A percentile compares a stretch with the other conserved stretches of the same genome.
Evolutionary conservation across 768 basidiomycete species (phyloP).

Genomic region (Omphalotus guepiniiformis): DNA sequence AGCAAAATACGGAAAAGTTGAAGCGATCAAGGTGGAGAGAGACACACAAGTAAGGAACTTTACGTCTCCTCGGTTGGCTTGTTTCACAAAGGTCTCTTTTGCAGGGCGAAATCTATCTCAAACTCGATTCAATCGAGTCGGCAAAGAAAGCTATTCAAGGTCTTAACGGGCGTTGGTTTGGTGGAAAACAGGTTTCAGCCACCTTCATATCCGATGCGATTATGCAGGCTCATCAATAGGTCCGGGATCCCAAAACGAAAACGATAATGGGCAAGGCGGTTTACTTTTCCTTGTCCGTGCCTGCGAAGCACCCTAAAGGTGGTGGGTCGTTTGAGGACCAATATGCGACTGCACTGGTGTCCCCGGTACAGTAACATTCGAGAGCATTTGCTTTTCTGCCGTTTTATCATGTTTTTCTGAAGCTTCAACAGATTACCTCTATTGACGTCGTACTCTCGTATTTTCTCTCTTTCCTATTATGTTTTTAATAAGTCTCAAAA

Average conservation of each 20-base stretch:
- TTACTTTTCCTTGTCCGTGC: too few species aligned
- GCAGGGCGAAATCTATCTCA: conserved; percentile 96
- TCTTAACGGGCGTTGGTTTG: conserved; percentile 96
- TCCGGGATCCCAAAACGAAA: too few species aligned
- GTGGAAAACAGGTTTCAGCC: conserved; percentile 84
- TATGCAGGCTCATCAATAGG: conserved; percentile 85
- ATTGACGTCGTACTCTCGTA: too few species aligned
- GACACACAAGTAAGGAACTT: conserved; percentile 74
- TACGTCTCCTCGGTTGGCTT: background rate
- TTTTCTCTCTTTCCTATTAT: too few species aligned
- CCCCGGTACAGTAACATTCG: conserved; percentile 7
- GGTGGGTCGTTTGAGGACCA: too few species aligned
- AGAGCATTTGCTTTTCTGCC: conserved; percentile 1
- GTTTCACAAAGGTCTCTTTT: conserved; percentile 7
- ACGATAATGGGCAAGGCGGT: too few species aligned
- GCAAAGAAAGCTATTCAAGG: conserved; percentile 85
- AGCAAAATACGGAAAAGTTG: conserved; percentile 82
- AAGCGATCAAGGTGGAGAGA: conserved; percentile 88
- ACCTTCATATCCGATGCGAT: conserved; percentile 90
- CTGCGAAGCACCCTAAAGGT: background rate
- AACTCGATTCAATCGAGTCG: conserved; percentile 75
- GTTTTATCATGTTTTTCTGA: too few species aligned
- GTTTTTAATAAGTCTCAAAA: too few species aligned
- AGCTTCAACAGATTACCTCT: too few species aligned
- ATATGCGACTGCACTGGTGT: too few species aligned